phyloP scores from a whole-genome alignment of 2,329 filamentous ascomycete species.

The Fusarium solani-melongenae region DNA sequence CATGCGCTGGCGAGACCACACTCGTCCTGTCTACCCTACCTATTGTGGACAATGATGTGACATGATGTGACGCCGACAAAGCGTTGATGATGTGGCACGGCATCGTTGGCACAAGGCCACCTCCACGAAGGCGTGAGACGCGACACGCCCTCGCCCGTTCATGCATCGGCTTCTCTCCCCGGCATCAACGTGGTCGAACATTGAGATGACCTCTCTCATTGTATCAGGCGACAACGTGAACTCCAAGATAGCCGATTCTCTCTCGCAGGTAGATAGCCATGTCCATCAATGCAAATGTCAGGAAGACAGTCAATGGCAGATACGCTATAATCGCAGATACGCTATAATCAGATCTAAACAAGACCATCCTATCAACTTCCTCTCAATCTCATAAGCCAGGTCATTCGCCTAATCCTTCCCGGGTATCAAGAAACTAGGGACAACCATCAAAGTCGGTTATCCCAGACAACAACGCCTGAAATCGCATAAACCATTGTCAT shows the following conservation, averaged over 20 bases:
- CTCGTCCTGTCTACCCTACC: not conserved
- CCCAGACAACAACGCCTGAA: not conserved
- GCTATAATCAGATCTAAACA: not conserved
- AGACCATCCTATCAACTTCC: not conserved
- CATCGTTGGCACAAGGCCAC: conserved; percentile 30
- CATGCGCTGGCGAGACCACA: conserved; percentile 22
- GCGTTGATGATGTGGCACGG: conserved; percentile 39
- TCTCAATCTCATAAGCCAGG: not conserved
- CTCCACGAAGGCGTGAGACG: conserved; percentile 16
- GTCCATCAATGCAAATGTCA: not conserved
- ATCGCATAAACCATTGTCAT: not conserved
- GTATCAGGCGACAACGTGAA: not conserved
- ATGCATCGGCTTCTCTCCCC: conserved; percentile 5
- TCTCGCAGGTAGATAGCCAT: not conserved
- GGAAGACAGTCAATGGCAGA: not conserved
- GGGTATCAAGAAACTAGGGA: conserved; percentile 35
- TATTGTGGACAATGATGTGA: conserved; percentile 10
- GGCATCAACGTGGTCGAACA: not conserved
- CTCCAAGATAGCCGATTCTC: not conserved
- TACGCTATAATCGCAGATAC: not conserved
- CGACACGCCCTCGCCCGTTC: not conserved
- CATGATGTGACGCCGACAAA: conserved; percentile 27
- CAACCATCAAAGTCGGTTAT: conserved; percentile 17
- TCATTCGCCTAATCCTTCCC: not conserved
- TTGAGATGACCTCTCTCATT: not conserved